Conservation (phyloP, 495 filamentous ascomycete genomes). For the Penicillium riverlandense region DNA sequence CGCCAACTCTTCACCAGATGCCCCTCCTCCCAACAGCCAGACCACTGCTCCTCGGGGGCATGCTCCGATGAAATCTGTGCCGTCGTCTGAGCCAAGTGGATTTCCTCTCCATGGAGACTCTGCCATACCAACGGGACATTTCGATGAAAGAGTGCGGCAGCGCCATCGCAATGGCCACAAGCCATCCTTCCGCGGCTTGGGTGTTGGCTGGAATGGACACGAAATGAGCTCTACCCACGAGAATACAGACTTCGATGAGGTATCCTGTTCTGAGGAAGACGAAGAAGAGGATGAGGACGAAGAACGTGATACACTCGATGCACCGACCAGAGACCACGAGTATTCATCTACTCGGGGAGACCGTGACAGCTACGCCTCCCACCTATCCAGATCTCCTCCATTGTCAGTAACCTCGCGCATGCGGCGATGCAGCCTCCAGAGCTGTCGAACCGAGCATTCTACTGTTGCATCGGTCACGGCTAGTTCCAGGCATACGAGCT, state of each 20-base stretch:
- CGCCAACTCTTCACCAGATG: slow-evolving; percentile 2
- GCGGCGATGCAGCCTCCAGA: slow-evolving; percentile 34
- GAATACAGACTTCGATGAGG: slow-evolving; percentile 7
- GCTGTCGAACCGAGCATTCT: slow-evolving; percentile 18
- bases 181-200: slow-evolving; percentile 2
- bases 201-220: slow-evolving; percentile 3
- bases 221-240: neutral
- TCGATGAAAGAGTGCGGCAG: slow-evolving; percentile 24
- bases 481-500: slow-evolving; percentile 33
- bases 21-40: neutral
- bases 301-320: slow-evolving; percentile 11
- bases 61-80: slow-evolving; percentile 3
- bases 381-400: slow-evolving; percentile 30
- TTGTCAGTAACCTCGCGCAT: slow-evolving; percentile 39
- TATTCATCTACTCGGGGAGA: neutral
- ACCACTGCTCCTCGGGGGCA: slow-evolving; percentile 4
- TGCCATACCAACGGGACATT: slow-evolving; percentile 31
- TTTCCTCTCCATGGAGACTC: neutral
- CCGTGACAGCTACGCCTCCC: slow-evolving; percentile 14
- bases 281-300: slow-evolving; percentile 11
- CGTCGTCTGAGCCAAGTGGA: neutral
- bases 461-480: slow-evolving; percentile 21
- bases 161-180: slow-evolving; percentile 7
- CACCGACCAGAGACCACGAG: neutral
- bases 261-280: slow-evolving; percentile 7